Conservation (phyloP, 768 basidiomycete species). For the Auricularia cornea region DNA sequence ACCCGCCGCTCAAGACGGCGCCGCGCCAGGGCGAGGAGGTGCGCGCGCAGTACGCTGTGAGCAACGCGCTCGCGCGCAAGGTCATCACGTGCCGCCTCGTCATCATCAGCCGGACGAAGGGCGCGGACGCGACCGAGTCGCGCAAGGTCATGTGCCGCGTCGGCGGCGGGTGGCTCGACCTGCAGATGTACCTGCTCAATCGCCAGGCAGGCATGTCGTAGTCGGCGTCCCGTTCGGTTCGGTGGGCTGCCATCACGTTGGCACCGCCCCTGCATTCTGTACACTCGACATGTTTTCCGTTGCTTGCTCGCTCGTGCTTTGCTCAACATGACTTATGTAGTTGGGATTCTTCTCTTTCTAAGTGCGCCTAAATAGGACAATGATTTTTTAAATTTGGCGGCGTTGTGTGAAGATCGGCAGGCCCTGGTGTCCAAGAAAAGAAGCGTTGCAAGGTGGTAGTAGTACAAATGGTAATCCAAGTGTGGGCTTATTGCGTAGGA, state of each 20-base stretch:
- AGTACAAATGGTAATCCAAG: not conserved
- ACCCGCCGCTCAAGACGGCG: conserved; percentile 57
- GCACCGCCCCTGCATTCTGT: not conserved
- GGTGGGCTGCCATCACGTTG: not conserved
- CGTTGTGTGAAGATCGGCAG: no score
- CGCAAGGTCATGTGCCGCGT: conserved; percentile 92
- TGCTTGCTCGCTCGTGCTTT: not conserved
- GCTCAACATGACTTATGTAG: not conserved
- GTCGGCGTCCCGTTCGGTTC: not conserved
- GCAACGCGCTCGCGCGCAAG: conserved; percentile 64
- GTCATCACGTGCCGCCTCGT: conserved; percentile 73
- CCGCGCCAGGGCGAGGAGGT: conserved; percentile 73
- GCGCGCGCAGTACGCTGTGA: conserved; percentile 76
- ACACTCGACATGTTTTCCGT: not conserved
- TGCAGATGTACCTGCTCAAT: conserved; percentile 67
- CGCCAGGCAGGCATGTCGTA: conserved; percentile 57
- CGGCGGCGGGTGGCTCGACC: conserved; percentile 65
- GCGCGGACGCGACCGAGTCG: conserved; percentile 27
- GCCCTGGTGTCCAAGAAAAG: no score
- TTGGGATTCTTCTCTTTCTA: not conserved
- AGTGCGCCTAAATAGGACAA: no score
- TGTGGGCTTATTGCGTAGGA: not conserved
- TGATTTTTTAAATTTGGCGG: no score
- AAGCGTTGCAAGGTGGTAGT: no score
- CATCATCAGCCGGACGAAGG: conserved; percentile 48